Percentiles rank a stretch among this genome's conserved stretches.
These are phyloP conservation scores for Colletotrichum sp. DNA, from an alignment of 2,329 filamentous ascomycete genomes.

Conservation along the genomic window DNA sequence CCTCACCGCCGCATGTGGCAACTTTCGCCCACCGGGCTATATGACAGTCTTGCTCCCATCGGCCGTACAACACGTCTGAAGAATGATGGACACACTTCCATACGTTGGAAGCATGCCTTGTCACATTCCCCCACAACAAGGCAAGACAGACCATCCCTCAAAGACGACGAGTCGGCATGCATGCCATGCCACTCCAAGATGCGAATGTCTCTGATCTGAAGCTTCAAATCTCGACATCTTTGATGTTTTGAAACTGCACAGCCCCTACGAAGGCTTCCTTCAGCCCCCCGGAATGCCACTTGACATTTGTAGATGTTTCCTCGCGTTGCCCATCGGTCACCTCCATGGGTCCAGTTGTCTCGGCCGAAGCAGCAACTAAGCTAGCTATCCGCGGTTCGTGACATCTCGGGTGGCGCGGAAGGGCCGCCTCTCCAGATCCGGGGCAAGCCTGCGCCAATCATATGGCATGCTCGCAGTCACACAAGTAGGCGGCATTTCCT, in stretches of 20 bases:
- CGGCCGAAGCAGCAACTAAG: not conserved
- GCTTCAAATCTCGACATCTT: not conserved
- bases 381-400: not conserved
- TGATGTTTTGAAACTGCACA: not conserved
- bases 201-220: not conserved
- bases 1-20: not conserved
- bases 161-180: not conserved
- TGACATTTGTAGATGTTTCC: not conserved
- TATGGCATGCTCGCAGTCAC: not conserved
- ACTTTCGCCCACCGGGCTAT: not conserved
- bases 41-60: not conserved
- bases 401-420: not conserved
- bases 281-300: not conserved
- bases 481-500: not conserved
- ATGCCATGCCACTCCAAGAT: not conserved
- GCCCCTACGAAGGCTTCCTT: not conserved
- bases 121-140: not conserved
- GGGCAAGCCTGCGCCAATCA: not conserved
- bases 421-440: not conserved
- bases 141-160: not conserved
- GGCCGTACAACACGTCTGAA: not conserved
- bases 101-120: not conserved
- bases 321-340: not conserved
- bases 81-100: not conserved
- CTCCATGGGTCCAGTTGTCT: not conserved